phyloP scores from a whole-genome alignment of 768 basidiomycete species.

The Amanita muscaria region DNA sequence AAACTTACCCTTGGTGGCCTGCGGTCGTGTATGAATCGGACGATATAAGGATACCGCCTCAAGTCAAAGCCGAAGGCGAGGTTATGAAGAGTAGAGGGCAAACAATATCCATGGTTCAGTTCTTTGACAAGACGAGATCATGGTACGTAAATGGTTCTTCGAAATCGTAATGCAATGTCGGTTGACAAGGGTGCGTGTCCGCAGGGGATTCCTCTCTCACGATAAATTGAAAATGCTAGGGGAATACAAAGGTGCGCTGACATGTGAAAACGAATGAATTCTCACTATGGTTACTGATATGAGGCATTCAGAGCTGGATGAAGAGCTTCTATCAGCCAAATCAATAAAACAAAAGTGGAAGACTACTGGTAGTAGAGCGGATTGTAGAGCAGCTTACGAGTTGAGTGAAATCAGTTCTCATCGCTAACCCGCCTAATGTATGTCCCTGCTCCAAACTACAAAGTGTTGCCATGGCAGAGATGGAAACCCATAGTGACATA shows the following conservation, averaged over 20 bases:
- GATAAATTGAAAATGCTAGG: conserved; percentile 58
- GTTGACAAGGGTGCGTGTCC: not conserved
- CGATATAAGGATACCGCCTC: conserved; percentile 45
- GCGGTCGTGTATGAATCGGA: conserved; percentile 65
- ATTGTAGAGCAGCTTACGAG: conserved; percentile 58
- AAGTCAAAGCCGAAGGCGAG: conserved; percentile 23
- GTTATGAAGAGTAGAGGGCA: conserved; percentile 28
- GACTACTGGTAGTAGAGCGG: conserved; percentile 35
- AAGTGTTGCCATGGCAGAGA: conserved; percentile 39
- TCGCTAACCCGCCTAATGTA: no score
- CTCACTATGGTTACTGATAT: not conserved
- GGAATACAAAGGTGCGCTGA: conserved; percentile 62
- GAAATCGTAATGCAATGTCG: not conserved
- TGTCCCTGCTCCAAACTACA: no score
- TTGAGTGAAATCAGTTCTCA: no score
- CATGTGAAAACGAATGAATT: not conserved
- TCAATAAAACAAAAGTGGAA: conserved; percentile 57
- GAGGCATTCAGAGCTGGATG: conserved; percentile 47
- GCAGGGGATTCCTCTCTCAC: conserved; percentile 55
- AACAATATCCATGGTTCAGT: conserved; percentile 60
- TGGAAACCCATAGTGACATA: conserved; percentile 24
- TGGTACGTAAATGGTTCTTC: conserved; percentile 38
- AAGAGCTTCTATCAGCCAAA: conserved; percentile 44
- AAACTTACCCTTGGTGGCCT: conserved; percentile 82
- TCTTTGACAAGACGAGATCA: conserved; percentile 60